phyloP scores from a whole-genome alignment of 2,329 filamentous ascomycete genomes.

The Claviceps monticola region DNA sequence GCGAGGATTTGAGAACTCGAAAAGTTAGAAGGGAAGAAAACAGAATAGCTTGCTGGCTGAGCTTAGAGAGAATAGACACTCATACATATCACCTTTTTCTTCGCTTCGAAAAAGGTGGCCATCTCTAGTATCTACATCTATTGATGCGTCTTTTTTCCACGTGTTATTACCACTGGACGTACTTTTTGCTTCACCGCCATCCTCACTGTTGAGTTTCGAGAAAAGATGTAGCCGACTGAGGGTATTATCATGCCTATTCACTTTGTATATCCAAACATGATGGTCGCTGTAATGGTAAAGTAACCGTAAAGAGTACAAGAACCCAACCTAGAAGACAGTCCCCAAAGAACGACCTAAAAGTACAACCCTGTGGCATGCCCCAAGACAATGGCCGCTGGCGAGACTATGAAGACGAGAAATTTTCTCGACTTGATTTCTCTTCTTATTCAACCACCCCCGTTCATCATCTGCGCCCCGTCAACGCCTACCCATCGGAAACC shows the following conservation, averaged over 20 bases:
- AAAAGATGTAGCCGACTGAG: not conserved
- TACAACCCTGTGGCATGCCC: no score
- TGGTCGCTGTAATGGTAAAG: not conserved
- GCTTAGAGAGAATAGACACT: no score
- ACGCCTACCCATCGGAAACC: constrained; percentile 30
- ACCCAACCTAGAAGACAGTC: not conserved
- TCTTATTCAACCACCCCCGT: constrained; percentile 11
- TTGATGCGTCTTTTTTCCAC: no score
- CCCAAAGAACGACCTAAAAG: not conserved
- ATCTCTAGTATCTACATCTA: no score
- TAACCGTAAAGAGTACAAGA: not conserved
- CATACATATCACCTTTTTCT: no score
- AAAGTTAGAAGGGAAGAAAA: not conserved
- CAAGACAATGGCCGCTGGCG: no score
- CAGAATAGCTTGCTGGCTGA: no score
- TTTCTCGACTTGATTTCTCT: not conserved
- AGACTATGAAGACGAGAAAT: not conserved
- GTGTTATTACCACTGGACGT: no score
- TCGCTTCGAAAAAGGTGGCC: no score
- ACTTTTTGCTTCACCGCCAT: no score
- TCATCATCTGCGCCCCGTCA: constrained; percentile 30
- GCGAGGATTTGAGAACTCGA: no score
- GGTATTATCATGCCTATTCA: not conserved
- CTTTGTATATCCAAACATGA: not conserved
- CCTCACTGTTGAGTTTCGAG: not conserved